Percentiles rank a stretch among this genome's conserved stretches.
Conservation (phyloP, 208 protist genomes). For the Leishmania martiniquensis region DNA sequence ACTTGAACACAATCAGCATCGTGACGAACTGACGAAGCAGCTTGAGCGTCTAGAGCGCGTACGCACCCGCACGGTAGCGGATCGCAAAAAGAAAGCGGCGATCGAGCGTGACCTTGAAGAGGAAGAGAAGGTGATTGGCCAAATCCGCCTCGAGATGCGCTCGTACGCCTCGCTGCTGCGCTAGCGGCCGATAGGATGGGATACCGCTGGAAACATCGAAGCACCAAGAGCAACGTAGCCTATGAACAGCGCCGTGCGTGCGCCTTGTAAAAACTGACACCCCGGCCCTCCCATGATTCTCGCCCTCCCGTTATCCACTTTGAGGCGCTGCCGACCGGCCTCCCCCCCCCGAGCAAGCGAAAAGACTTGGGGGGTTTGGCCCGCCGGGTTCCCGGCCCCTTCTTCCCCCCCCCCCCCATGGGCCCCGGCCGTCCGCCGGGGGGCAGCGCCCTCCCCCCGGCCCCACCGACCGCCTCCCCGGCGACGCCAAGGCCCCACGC, state of each 20-base stretch:
- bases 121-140: slow-evolving; percentile 55
- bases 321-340: not conserved
- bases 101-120: slow-evolving; percentile 49
- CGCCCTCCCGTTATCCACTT: no score
- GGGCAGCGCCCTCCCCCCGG: no score
- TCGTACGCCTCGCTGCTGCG: slow-evolving; percentile 12
- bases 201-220: no score
- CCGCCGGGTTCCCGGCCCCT: not conserved
- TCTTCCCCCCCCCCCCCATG: no score
- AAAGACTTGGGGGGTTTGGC: no score
- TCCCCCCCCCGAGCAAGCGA: not conserved
- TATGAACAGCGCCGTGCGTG: not conserved
- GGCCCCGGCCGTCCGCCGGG: no score
- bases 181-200: not conserved
- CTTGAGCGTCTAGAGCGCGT: slow-evolving; percentile 65
- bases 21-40: slow-evolving; percentile 56
- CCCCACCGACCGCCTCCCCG: not conserved
- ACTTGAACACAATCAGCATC: slow-evolving; percentile 47
- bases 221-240: no score
- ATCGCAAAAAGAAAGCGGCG: slow-evolving; percentile 47
- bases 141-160: slow-evolving; percentile 63
- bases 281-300: no score
- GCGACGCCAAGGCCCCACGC: no score
- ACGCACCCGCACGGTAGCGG: slow-evolving; percentile 52
- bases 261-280: not conserved